Evolutionary conservation across 2,329 filamentous ascomycete species (phyloP).

Genomic region (Colletotrichum brevisporum): DNA sequence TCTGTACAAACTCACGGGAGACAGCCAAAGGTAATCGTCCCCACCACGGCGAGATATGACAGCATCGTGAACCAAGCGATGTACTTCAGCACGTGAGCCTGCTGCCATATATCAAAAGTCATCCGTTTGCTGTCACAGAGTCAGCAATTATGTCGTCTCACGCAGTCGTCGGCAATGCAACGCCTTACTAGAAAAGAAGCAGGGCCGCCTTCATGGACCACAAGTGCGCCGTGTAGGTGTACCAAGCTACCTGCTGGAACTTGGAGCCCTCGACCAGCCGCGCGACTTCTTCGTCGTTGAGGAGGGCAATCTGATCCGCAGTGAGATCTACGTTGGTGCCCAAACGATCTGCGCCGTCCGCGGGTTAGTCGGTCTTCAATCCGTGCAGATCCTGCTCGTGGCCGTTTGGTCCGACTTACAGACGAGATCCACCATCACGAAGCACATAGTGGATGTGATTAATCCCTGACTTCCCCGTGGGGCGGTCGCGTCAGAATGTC

Average conservation of each 20-base stretch:
- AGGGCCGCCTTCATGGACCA: slow-evolving; percentile 52
- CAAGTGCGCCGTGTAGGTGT: slow-evolving; percentile 53
- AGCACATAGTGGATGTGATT: slow-evolving; percentile 52
- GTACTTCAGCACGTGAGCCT: slow-evolving; percentile 25
- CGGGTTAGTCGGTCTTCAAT: neutral
- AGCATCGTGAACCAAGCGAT: slow-evolving; percentile 24
- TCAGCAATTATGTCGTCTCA: neutral
- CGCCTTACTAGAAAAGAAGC: slow-evolving; percentile 45
- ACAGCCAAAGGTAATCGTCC: slow-evolving; percentile 29
- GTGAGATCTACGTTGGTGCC: slow-evolving; percentile 32
- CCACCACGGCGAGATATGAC: slow-evolving; percentile 24
- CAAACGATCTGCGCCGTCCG: neutral
- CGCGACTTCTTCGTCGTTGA: slow-evolving; percentile 47
- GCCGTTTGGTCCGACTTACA: slow-evolving; percentile 42
- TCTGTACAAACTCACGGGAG: slow-evolving; percentile 9
- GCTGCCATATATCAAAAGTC: slow-evolving; percentile 46
- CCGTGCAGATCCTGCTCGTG: neutral
- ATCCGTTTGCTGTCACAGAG: slow-evolving; percentile 42
- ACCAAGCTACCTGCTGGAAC: slow-evolving; percentile 56
- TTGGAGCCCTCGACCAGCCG: slow-evolving; percentile 52
- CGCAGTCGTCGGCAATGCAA: accelerated
- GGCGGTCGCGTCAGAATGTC: neutral
- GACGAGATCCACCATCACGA: slow-evolving; percentile 51
- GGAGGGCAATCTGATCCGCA: slow-evolving; percentile 14
- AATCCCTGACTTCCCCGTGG: slow-evolving; percentile 19